Conservation (phyloP, 352 stramenopile genomes). For the Pythium oligandrum region DNA sequence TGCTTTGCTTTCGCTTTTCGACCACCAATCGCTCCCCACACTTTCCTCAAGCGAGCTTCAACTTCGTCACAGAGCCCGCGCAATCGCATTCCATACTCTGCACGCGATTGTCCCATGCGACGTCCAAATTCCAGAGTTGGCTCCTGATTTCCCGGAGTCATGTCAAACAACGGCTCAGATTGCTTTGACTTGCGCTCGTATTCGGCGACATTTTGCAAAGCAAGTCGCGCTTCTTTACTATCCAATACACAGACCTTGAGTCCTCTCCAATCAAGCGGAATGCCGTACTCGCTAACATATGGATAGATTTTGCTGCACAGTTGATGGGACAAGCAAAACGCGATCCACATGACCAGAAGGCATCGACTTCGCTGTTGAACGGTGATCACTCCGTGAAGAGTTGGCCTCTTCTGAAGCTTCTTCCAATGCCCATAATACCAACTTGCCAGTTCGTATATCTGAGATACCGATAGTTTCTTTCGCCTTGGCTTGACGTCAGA, state of each 20-base stretch:
- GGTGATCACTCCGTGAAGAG: neutral
- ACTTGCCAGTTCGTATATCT: too few relatives aligned
- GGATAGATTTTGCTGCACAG: neutral
- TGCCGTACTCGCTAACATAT: neutral
- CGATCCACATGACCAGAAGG: neutral
- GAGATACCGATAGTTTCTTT: too few relatives aligned
- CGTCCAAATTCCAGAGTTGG: neutral
- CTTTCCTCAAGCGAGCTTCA: neutral
- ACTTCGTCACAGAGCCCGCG: neutral
- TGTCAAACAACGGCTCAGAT: neutral
- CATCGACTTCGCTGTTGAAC: neutral
- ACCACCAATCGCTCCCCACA: conserved; percentile 19
- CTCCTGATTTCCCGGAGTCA: neutral
- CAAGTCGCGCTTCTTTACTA: neutral
- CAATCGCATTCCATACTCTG: neutral
- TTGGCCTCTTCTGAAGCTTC: too few relatives aligned
- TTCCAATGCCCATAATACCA: too few relatives aligned
- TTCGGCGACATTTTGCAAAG: neutral
- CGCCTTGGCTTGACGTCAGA: too few relatives aligned
- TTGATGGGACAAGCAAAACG: neutral
- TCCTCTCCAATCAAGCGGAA: neutral
- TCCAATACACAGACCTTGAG: neutral
- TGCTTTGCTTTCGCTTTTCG: neutral
- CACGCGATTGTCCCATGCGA: neutral
- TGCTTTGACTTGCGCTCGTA: neutral